phyloP scores from a whole-genome alignment of 768 basidiomycete species.

The Podaxis rugospora region DNA sequence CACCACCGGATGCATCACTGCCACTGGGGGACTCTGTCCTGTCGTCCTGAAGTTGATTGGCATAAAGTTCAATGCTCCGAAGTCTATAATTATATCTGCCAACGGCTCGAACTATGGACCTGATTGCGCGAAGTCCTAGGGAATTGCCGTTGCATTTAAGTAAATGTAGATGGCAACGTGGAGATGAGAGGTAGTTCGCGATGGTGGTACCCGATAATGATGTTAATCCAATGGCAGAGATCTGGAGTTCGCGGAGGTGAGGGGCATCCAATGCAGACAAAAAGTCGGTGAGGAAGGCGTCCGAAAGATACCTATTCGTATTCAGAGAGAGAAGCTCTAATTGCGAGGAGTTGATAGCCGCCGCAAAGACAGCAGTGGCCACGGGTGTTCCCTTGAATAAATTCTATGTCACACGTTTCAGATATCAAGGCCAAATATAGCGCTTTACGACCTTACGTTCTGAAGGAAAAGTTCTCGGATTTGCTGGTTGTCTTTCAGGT shows the following conservation, averaged over 20 bases:
- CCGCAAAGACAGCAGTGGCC: constrained; percentile 34
- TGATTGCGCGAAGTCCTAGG: constrained; percentile 41
- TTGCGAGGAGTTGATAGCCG: constrained; percentile 50
- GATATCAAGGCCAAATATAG: background rate
- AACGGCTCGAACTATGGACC: constrained; percentile 41
- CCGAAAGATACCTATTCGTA: constrained; percentile 44
- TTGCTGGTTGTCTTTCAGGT: constrained; percentile 40
- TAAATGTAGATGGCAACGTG: constrained; percentile 42
- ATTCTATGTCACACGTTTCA: constrained; percentile 16
- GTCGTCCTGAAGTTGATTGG: constrained; percentile 33
- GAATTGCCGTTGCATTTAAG: constrained; percentile 55
- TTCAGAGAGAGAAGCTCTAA: constrained; percentile 49
- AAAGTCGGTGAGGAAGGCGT: constrained; percentile 45
- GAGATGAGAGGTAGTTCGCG: constrained; percentile 44
- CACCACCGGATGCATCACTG: constrained; percentile 20
- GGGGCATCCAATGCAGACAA: constrained; percentile 45
- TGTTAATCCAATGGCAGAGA: constrained; percentile 50
- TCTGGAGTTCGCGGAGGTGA: constrained; percentile 47
- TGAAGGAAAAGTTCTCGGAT: constrained; percentile 52
- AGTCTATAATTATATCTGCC: constrained; percentile 43
- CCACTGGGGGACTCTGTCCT: constrained; percentile 9
- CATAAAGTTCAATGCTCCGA: constrained; percentile 42
- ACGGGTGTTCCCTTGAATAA: constrained; percentile 26
- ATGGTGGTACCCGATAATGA: constrained; percentile 35
- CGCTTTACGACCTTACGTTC: constrained; percentile 37